Evolutionary conservation across 2,329 filamentous ascomycete genomes (phyloP), one percentile per base, ranked within the genome.

Genomic region (Hymenoscyphus scutula): DNA sequence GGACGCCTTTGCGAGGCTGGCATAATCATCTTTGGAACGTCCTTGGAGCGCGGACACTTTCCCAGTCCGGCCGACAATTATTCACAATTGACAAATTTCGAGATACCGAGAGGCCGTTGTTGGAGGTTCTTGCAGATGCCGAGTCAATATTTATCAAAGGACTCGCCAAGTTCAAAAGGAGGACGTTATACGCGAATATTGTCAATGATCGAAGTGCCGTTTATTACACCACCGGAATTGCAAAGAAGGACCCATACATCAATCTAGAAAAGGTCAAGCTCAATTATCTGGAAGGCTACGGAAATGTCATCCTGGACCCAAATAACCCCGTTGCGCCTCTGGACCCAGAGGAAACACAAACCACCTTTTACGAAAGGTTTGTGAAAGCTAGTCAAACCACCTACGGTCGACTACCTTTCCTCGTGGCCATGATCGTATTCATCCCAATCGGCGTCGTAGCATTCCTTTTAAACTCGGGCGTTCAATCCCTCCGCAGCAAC

Each of bases 21-120:
- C 80, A 83, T 62, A 87, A 86, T 72, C 84, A 82, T 73, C 78
- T 89, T 62, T 97, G 81, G 87, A 98, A 98, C 73, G 84, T 89
- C n/a, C 75, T 98, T 3, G 94, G 92, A 53, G 88, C 92, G 0
- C 83, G 89, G 61, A 92, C 89, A 0, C 77, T 98, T 5, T 96
- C 91, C 62, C 87, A 85, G 72, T 96, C 92, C 0, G 94, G 94
- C 5, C 83, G 88, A 57, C 94, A 98, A 74, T 81, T 98, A 10
- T 98, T 97, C 74, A 87, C 87, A 61, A 89, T 95, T 64, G 94
- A 98, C 77, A 80, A 83, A 5, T 97, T 97, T 76, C 87, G 92
- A 63, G 87, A 91, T 65, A 96, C 91, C 0, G 88, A 85, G n/a
- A 84, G 87, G 48, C 91, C 93, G 0, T 80, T 98, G 10, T 82